Conservation (phyloP, 1,284 basidiomycete genomes). For the Lignosus rhinocerotis region DNA sequence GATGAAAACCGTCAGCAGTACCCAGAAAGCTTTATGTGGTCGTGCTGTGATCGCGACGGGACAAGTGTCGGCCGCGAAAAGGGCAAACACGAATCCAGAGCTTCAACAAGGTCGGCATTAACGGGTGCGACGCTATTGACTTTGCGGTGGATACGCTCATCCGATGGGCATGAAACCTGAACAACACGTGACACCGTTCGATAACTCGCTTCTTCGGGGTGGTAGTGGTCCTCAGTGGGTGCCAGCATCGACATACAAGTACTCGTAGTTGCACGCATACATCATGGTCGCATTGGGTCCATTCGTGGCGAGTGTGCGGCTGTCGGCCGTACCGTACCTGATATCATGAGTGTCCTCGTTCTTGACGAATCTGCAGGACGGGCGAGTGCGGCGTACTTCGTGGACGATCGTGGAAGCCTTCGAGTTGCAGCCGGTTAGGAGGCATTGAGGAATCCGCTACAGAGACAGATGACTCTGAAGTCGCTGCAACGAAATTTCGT, state of each 20-base stretch:
- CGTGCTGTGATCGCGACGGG: slow-evolving; percentile 45
- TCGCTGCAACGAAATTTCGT: no score
- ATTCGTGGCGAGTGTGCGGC: no score
- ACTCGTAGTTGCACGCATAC: neutral
- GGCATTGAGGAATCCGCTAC: neutral
- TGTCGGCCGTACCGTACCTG: no score
- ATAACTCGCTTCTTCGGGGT: no score
- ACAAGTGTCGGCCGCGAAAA: slow-evolving; percentile 38
- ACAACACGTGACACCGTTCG: no score
- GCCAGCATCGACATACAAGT: neutral
- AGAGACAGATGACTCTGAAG: no score
- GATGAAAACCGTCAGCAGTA: slow-evolving; percentile 38
- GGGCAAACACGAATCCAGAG: slow-evolving; percentile 27
- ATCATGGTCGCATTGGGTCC: neutral
- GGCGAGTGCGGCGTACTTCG: neutral
- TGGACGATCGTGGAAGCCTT: neutral
- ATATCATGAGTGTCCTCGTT: no score
- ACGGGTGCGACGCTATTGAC: neutral
- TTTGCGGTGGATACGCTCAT: neutral
- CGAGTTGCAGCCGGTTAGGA: neutral
- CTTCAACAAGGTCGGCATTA: neutral
- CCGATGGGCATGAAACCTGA: no score
- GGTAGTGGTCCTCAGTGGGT: neutral
- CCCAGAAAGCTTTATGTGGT: slow-evolving; percentile 50
- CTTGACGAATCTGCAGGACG: neutral